These are phyloP conservation scores for Talaromyces albobiverticillius DNA, from an alignment of 2,329 filamentous ascomycete species.

Conservation along the genomic window DNA sequence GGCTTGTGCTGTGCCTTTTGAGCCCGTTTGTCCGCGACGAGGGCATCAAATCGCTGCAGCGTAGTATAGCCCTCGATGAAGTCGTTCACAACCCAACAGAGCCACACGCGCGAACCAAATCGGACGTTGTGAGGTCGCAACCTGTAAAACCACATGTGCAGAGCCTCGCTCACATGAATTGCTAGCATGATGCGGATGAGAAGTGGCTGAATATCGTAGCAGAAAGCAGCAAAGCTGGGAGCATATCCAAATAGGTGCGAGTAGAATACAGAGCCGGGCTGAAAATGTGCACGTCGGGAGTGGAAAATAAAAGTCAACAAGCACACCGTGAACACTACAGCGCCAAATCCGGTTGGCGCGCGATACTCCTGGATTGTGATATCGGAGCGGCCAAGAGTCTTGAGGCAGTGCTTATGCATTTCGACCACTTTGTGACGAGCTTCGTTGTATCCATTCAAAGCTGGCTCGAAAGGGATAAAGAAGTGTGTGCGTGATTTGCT, in stretches of 20 bases:
- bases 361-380: constrained; percentile 54
- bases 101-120: constrained; percentile 49
- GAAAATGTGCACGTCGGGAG: constrained; percentile 51
- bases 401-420: constrained; percentile 63
- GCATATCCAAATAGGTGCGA: constrained; percentile 50
- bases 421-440: constrained; percentile 68
- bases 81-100: constrained; percentile 51
- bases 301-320: constrained; percentile 54
- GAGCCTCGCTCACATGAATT: constrained; percentile 66
- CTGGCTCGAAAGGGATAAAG: constrained; percentile 65
- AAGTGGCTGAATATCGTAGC: constrained; percentile 57
- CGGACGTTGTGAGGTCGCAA: constrained; percentile 54
- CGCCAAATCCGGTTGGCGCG: constrained; percentile 51
- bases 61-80: constrained; percentile 54
- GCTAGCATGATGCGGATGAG: constrained; percentile 59
- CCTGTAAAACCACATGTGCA: constrained; percentile 43
- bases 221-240: constrained; percentile 58
- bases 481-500: constrained; percentile 31
- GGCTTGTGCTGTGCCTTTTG: constrained; percentile 24
- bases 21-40: constrained; percentile 40
- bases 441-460: constrained; percentile 66
- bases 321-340: constrained; percentile 55
- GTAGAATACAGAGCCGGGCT: constrained; percentile 52
- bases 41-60: constrained; percentile 45
- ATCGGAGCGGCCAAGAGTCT: constrained; percentile 59